A percentile compares a stretch with the other conserved stretches of the same genome.
Evolutionary conservation across 768 basidiomycete species (phyloP).

Genomic region (Rubroboletus pulcherrimus): DNA sequence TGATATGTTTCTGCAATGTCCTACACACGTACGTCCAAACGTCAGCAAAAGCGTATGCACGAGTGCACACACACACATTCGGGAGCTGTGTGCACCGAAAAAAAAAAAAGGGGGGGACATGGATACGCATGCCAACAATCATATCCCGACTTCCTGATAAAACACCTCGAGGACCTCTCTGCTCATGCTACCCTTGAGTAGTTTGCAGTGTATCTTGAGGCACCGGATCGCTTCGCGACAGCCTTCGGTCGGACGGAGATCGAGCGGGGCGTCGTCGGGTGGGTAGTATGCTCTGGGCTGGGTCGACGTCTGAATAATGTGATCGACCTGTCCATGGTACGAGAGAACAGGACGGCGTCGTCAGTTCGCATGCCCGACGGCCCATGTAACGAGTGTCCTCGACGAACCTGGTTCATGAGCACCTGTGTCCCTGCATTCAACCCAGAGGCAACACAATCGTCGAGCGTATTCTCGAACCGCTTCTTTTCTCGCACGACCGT

Average conservation of each 20-base stretch:
- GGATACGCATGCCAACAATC: constrained; percentile 67
- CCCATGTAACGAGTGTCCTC: background rate
- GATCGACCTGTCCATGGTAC: constrained; percentile 65
- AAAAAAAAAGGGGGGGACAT: background rate
- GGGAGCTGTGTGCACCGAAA: background rate
- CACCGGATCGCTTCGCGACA: constrained; percentile 89
- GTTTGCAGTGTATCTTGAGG: constrained; percentile 84
- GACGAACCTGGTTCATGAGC: constrained; percentile 82
- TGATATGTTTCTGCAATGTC: constrained; percentile 94
- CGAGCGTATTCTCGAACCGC: constrained; percentile 85
- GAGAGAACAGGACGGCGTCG: background rate
- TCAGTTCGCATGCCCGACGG: background rate
- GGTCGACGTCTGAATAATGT: constrained; percentile 82
- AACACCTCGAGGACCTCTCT: constrained; percentile 97
- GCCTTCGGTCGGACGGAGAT: constrained; percentile 81
- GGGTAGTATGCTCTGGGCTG: constrained; percentile 89
- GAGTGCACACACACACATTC: background rate
- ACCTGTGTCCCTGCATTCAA: constrained; percentile 95
- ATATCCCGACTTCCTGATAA: constrained; percentile 94
- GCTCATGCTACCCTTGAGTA: constrained; percentile 90
- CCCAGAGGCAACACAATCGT: constrained; percentile 91
- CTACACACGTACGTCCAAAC: background rate
- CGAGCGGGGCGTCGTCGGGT: constrained; percentile 69
- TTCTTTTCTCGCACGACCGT: constrained; percentile 95
- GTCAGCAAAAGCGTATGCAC: background rate